These are phyloP conservation scores for Penicillium cataractarum DNA, from an alignment of 495 filamentous ascomycete species.

Conservation along the genomic window DNA sequence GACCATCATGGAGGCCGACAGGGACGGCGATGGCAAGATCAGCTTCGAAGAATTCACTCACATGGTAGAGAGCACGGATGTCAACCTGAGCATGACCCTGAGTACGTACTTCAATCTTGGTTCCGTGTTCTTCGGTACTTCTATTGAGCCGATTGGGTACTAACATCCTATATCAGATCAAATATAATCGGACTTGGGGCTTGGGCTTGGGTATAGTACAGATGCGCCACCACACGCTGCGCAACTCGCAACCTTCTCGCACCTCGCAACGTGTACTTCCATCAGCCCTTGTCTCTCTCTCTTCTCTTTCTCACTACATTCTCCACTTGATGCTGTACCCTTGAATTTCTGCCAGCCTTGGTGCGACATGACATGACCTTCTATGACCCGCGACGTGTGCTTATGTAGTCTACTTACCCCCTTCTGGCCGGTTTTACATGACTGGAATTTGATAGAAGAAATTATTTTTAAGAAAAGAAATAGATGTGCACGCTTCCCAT, in stretches of 20 bases:
- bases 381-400: slow-evolving; percentile 36
- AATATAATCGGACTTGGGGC: slow-evolving; percentile 31
- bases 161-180: slow-evolving; percentile 35
- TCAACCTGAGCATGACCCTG: slow-evolving; percentile 97
- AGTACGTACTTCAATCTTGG: slow-evolving; percentile 57
- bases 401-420: slow-evolving; percentile 37
- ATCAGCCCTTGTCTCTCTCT: background rate
- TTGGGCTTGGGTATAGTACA: too few species aligned
- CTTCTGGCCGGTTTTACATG: slow-evolving; percentile 7
- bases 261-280: slow-evolving; percentile 2
- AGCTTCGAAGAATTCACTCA: slow-evolving; percentile 98
- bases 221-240: background rate
- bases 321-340: slow-evolving; percentile 5
- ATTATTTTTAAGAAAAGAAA: background rate
- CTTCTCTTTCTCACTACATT: background rate
- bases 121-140: background rate
- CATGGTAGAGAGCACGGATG: slow-evolving; percentile 98
- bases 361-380: slow-evolving; percentile 32
- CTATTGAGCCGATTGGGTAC: slow-evolving; percentile 15
- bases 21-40: slow-evolving; percentile 95
- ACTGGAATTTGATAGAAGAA: slow-evolving; percentile 12
- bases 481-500: background rate
- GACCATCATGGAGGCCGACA: slow-evolving; percentile 99
- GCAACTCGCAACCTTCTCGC: slow-evolving; percentile 4
- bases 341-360: slow-evolving; percentile 7